Conservation (phyloP, 768 basidiomycete species). For the Candolleomyces efflorescens region DNA sequence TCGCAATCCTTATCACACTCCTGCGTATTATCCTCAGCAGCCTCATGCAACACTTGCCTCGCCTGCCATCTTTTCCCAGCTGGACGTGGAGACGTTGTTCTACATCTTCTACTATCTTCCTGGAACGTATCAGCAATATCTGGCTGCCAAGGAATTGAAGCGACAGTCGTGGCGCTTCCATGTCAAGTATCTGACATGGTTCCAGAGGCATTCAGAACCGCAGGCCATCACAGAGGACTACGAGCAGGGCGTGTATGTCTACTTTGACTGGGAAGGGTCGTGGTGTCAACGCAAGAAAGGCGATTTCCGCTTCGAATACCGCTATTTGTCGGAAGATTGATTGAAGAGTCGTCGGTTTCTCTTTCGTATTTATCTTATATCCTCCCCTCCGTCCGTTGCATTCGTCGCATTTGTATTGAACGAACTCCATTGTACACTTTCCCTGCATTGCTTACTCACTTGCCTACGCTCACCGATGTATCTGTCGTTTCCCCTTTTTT, state of each 20-base stretch:
- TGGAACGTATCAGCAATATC: slow-evolving; percentile 96
- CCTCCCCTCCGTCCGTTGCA: no score
- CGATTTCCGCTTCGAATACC: slow-evolving; percentile 96
- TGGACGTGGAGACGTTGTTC: slow-evolving; percentile 96
- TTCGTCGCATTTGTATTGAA: slow-evolving; percentile 8
- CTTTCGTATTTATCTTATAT: no score
- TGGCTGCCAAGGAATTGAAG: slow-evolving; percentile 96
- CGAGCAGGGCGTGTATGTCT: slow-evolving; percentile 98
- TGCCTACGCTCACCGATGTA: slow-evolving; percentile 10
- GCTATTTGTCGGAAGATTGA: slow-evolving; percentile 90
- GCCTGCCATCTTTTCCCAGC: slow-evolving; percentile 79
- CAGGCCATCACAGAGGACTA: slow-evolving; percentile 99
- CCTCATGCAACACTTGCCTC: slow-evolving; percentile 79
- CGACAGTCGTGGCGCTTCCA: slow-evolving; percentile 99
- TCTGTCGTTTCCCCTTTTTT: slow-evolving; percentile 2
- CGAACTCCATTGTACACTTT: slow-evolving; percentile 16
- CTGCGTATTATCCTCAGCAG: slow-evolving; percentile 90
- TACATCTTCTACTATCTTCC: slow-evolving; percentile 98
- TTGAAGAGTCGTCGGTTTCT: no score
- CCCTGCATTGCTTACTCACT: not conserved
- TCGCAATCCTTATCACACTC: slow-evolving; percentile 86
- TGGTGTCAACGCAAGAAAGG: slow-evolving; percentile 99
- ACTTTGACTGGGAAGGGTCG: slow-evolving; percentile 99
- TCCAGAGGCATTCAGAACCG: slow-evolving; percentile 97
- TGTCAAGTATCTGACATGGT: slow-evolving; percentile 99